Percentiles rank a stretch among this genome's conserved stretches.
Evolutionary conservation across 2,329 filamentous ascomycete genomes (phyloP).

Genomic region (Drechmeria coniospora): DNA sequence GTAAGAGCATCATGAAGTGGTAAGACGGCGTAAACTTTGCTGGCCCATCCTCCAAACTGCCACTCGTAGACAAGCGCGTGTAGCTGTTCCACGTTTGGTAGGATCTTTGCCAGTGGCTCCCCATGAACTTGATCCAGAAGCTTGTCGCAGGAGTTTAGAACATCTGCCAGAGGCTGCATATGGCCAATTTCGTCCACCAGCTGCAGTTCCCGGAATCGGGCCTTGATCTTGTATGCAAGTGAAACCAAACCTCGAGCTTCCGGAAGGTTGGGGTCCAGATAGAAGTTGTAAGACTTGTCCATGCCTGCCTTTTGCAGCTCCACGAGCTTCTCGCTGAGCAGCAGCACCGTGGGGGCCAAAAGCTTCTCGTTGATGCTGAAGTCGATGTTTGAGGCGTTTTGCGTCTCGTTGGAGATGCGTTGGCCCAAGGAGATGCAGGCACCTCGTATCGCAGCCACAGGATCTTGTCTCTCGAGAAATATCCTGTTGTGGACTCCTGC

Average conservation of each 20-base stretch:
- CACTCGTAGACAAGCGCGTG: conserved; percentile 80
- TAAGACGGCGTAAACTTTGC: conserved; percentile 56
- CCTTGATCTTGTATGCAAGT: conserved; percentile 53
- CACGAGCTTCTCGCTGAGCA: conserved; percentile 45
- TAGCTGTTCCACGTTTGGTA: conserved; percentile 77
- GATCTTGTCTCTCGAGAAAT: conserved; percentile 27
- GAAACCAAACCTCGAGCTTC: conserved; percentile 61
- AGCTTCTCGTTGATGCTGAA: conserved; percentile 34
- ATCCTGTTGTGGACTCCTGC: conserved; percentile 43
- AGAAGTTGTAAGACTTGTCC: conserved; percentile 62
- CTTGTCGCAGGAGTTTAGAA: conserved; percentile 58
- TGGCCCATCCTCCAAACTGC: conserved; percentile 77
- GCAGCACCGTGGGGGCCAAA: conserved; percentile 50
- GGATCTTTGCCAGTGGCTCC: conserved; percentile 73
- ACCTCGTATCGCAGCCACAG: conserved; percentile 25
- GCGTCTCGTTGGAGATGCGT: conserved; percentile 15
- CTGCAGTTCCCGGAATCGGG: conserved; percentile 59
- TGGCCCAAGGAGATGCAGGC: conserved; percentile 29
- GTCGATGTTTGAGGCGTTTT: conserved; percentile 13
- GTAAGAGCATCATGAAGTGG: conserved; percentile 65
- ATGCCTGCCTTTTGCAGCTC: conserved; percentile 22
- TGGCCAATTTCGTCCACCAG: conserved; percentile 49
- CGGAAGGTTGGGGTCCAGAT: conserved; percentile 60
- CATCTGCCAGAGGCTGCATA: conserved; percentile 66
- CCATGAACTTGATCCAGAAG: conserved; percentile 61